Percentiles rank a stretch among this genome's conserved stretches.
phyloP scores from a whole-genome alignment of 176 grass and related monocot species.

The Otatea glauca region DNA sequence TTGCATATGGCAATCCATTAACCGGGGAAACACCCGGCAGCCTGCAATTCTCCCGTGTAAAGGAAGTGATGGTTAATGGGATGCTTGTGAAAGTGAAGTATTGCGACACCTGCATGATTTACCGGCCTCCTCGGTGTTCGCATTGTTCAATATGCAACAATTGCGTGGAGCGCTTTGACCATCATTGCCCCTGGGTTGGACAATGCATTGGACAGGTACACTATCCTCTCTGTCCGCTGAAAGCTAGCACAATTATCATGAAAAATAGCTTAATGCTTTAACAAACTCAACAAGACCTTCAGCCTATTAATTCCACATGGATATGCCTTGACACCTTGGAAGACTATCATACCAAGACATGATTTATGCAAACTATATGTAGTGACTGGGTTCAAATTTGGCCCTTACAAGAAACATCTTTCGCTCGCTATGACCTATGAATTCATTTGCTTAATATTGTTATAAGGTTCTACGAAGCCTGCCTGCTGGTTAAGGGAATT shows the following conservation, averaged over 20 bases:
- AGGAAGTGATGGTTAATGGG: conserved; percentile 73
- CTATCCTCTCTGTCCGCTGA: conserved; percentile 6
- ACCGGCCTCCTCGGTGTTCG: conserved; percentile 76
- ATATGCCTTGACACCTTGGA: conserved; percentile 18
- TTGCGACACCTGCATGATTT: conserved; percentile 93
- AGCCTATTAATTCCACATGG: conserved; percentile 10
- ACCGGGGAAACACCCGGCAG: conserved; percentile 57
- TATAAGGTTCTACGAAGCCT: not conserved
- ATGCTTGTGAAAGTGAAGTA: conserved; percentile 76
- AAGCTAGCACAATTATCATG: not conserved
- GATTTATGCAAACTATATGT: not conserved
- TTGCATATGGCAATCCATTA: conserved; percentile 58
- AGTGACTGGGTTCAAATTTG: not conserved
- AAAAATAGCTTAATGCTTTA: not conserved
- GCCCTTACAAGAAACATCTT: not conserved
- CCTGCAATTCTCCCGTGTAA: conserved; percentile 63
- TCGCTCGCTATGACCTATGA: not conserved
- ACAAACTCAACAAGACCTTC: not conserved
- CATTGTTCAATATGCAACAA: conserved; percentile 95
- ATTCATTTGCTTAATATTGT: conserved; percentile 5
- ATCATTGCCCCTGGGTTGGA: conserved; percentile 97
- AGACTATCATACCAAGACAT: not conserved
- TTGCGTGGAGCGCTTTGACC: conserved; percentile 94
- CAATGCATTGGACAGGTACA: conserved; percentile 92
- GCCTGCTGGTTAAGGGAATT: not conserved